Evolutionary conservation across 352 stramenopile genomes (phyloP).

Genomic region (Globisporangium echinulatum): DNA sequence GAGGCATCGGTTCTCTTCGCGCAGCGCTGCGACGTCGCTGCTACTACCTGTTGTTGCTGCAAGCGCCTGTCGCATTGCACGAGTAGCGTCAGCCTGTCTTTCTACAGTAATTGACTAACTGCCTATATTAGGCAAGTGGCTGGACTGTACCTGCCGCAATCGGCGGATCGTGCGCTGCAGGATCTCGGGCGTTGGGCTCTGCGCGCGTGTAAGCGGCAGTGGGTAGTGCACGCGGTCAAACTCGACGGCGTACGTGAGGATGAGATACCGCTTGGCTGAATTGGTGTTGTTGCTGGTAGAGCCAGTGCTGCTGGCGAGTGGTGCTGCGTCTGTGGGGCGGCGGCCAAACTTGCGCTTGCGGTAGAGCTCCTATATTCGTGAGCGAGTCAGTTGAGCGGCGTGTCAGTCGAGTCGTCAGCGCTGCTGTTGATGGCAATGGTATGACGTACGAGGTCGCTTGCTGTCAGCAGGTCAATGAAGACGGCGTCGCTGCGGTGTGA

Average conservation of each 20-base stretch:
- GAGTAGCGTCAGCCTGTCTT: too few species aligned
- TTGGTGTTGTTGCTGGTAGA: neutral
- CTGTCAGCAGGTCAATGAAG: constrained; percentile 90
- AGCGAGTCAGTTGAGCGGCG: too few species aligned
- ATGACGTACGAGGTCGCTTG: constrained; percentile 59
- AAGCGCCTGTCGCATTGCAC: neutral
- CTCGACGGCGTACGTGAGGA: constrained; percentile 91
- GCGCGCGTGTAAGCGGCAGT: constrained; percentile 72
- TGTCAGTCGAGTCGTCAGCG: neutral
- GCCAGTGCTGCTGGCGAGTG: neutral
- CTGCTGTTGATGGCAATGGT: neutral
- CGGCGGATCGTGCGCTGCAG: constrained; percentile 78
- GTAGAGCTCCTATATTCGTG: constrained; percentile 47
- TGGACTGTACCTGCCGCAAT: constrained; percentile 32
- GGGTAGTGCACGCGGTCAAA: constrained; percentile 94
- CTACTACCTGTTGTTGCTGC: constrained; percentile 1
- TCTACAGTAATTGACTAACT: too few species aligned
- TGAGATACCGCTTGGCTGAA: constrained; percentile 85
- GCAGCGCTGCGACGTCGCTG: constrained; percentile 19
- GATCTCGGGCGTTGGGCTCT: constrained; percentile 55
- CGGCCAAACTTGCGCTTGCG: constrained; percentile 61
- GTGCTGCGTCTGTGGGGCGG: neutral
- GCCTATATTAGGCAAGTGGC: too few species aligned
- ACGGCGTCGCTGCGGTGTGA: constrained; percentile 68
- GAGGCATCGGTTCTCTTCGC: constrained; percentile 57